Evolutionary conservation across 352 stramenopile genomes (phyloP).

Genomic region (Phytophthora rubi): DNA sequence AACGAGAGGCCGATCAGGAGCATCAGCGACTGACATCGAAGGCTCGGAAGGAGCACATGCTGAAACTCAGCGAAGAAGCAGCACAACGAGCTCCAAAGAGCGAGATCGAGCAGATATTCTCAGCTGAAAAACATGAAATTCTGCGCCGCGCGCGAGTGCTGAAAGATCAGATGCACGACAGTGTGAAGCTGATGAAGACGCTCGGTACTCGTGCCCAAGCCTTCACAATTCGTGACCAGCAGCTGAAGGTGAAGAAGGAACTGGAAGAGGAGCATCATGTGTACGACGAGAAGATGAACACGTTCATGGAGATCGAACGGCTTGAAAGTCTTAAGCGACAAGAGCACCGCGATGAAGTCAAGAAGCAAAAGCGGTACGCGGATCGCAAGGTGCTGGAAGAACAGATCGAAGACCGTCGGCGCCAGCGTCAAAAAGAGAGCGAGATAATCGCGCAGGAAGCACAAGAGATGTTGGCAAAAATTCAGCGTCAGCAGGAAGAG

Average conservation of each 20-base stretch:
- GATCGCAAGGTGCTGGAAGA: conserved; percentile 91
- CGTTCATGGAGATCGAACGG: conserved; percentile 95
- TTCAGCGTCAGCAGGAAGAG: conserved; percentile 76
- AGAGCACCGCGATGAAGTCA: conserved; percentile 89
- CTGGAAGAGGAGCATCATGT: conserved; percentile 80
- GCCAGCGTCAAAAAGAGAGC: conserved; percentile 53
- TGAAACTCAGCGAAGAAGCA: conserved; percentile 71
- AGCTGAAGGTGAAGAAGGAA: conserved; percentile 75
- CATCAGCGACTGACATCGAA: conserved; percentile 63
- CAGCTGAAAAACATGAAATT: conserved; percentile 69
- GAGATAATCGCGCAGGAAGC: conserved; percentile 78
- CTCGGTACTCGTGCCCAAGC: conserved; percentile 90
- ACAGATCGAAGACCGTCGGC: conserved; percentile 72
- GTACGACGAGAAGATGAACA: conserved; percentile 95
- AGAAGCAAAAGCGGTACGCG: conserved; percentile 84
- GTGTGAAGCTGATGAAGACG: conserved; percentile 95
- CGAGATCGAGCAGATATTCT: conserved; percentile 81
- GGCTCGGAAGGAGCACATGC: conserved; percentile 83
- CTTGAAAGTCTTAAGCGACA: conserved; percentile 92
- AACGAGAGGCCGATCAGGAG: conserved; percentile 65
- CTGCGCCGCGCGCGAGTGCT: conserved; percentile 58
- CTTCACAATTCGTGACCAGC: conserved; percentile 95
- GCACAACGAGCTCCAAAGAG: conserved; percentile 69
- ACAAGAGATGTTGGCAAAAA: conserved; percentile 87
- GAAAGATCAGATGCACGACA: conserved; percentile 87